Base-by-base conservation (phyloP, 2,329 filamentous ascomycete genomes). In the Periconia digitata region DNA sequence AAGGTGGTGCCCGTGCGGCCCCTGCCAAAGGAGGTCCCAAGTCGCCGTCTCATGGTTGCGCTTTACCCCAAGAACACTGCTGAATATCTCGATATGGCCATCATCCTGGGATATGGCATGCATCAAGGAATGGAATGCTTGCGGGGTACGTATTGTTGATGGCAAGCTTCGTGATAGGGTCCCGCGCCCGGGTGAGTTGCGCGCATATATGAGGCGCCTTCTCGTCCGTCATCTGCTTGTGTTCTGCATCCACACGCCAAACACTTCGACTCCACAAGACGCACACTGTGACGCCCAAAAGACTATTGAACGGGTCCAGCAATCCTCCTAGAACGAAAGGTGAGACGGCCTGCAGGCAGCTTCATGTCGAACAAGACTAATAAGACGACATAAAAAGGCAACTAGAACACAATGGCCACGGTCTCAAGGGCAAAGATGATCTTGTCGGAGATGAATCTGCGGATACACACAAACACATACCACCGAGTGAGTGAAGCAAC, bases 401-500 rank as follows among this genome's bases (percentile, higher is more conserved):
- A 27, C 24, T 7, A 6, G 12, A 27, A 12, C 27, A 32, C 27
- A 10, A 32, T 32, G 27, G 27, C 27, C 10, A 32, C 27, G 10
- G n/a, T 13, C 27, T 13, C 27, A 10, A 32, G 27, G n/a, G 27
- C 27, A 15, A 32, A 32, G 27, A 32, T 10, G 4, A 32, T 32
- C 10, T 32, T 32, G 10, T 68, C 67, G 1, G 62, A 67, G 38
- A 61, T 65, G 39, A 71, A 70, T 48, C 37, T 71, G 23, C 55
- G 59, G 40, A 46, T 62, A 36, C 66, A 71, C 45, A 62, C 63
- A 43, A 59, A 55, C 1, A 46, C 55, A 40, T 57, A 49, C 24
- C 43, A 44, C 16, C 60, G 63, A 56, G 68, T 70, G n/a, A 48
- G 24, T 48, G 13, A 27, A 27, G 7, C 18, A n/a, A n/a, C n/a